Percentiles rank a stretch among this genome's conserved stretches.
These are phyloP conservation scores for Hypomyces rosellus DNA, from an alignment of 2,329 filamentous ascomycete species.

Conservation along the genomic window DNA sequence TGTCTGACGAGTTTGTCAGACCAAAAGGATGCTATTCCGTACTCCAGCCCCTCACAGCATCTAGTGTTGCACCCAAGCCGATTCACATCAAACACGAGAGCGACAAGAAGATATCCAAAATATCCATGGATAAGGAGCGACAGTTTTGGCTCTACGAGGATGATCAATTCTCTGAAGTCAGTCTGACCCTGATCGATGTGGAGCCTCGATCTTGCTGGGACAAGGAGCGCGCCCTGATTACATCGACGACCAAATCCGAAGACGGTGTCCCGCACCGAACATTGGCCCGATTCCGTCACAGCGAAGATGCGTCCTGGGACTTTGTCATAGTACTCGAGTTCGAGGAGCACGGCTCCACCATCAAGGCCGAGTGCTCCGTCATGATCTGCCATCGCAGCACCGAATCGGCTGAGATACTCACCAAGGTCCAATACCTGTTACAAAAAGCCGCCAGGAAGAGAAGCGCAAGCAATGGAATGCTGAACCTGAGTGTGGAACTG, in stretches of 20 bases:
- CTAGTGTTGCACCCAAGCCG: background rate
- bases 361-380: background rate
- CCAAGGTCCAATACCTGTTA: background rate
- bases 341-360: background rate
- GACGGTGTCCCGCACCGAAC: background rate
- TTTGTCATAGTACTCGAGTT: conserved; percentile 8
- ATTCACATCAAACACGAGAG: conserved; percentile 6
- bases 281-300: background rate
- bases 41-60: background rate
- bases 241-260: background rate
- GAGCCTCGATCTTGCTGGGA: conserved; percentile 6
- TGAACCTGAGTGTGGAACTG: conserved; percentile 1
- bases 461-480: conserved; percentile 2
- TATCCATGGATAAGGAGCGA: background rate
- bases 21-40: background rate
- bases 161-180: background rate
- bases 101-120: background rate
- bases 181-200: background rate
- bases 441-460: background rate
- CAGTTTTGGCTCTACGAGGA: conserved; percentile 2
- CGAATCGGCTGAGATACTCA: background rate
- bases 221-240: conserved; percentile 1
- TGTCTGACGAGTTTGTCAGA: conserved; percentile 7
- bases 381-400: conserved; percentile 1
- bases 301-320: background rate